Evolutionary conservation across 768 basidiomycete species (phyloP).

Genomic region (Lentinula lateritia): DNA sequence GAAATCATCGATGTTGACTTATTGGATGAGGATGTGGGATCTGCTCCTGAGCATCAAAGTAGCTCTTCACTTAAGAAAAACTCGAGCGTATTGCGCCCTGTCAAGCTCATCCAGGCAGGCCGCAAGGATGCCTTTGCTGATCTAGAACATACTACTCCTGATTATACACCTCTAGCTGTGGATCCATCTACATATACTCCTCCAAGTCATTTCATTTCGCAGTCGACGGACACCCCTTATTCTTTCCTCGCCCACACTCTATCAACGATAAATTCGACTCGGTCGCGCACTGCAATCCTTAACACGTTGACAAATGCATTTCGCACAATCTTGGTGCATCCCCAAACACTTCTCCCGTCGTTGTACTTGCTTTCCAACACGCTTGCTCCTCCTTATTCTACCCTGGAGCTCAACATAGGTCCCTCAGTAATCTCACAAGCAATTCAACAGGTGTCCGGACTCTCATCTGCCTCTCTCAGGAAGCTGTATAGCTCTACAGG

Average conservation of each 20-base stretch:
- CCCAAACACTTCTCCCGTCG: conserved; percentile 65
- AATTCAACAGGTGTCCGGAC: conserved; percentile 68
- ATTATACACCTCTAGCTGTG: conserved; percentile 30
- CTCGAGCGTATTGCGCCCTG: background rate
- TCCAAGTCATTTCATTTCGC: conserved; percentile 37
- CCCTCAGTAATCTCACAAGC: conserved; percentile 62
- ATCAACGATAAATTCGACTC: conserved; percentile 54
- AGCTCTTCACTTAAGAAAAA: background rate
- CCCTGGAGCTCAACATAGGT: conserved; percentile 67
- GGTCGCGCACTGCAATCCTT: conserved; percentile 66
- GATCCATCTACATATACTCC: conserved; percentile 47
- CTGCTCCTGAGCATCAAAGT: background rate
- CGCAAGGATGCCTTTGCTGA: background rate
- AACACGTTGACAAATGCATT: conserved; percentile 72
- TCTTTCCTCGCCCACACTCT: conserved; percentile 67
- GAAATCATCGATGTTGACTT: conserved; percentile 15
- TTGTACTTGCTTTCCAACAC: conserved; percentile 82
- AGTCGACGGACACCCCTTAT: conserved; percentile 46
- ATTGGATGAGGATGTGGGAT: conserved; percentile 7
- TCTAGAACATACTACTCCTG: background rate
- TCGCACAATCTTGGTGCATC: conserved; percentile 57
- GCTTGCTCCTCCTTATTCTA: conserved; percentile 67
- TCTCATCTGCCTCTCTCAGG: conserved; percentile 50
- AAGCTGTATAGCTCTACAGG: conserved; percentile 69
- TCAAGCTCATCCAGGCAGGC: background rate